Base-by-base conservation (phyloP, 164 flowering plant genomes). In the Vitis rotundifolia region DNA sequence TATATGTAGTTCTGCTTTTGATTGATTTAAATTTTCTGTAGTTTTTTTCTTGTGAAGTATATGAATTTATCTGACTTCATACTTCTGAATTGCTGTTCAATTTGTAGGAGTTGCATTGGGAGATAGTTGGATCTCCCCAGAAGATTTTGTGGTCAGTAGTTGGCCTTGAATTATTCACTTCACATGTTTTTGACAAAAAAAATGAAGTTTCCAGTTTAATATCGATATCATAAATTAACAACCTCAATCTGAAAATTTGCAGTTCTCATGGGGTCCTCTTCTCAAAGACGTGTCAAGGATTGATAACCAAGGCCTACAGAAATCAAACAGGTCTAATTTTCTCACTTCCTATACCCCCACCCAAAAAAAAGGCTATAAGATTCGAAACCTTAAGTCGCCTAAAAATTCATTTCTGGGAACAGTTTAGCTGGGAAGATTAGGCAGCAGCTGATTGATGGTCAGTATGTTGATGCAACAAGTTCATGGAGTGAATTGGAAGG, bases 111-210 rank as follows among this genome's bases (percentile, higher is more conserved):
- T 94, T 76, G 97, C 82, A 51, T 75, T 94, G 75, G 99, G 99
- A 62, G 90, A 94, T 70, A 88, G 88, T 73, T 94, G 99, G 99
- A 94, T 94, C 68, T 94, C 99, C 51, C 99, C 99, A 3, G 97
- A 89, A 80, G 99, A 94, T 86, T 94, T 82, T 79, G 97, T 87
- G 88, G 99, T 91, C 26, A 65, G 83, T 77, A 54, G 14, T 18
- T 11, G 6, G 14, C 47, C 14, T 48, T n/a, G 11, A 50, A 14
- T 14, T 62, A 28, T 0, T 12, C 16, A 6, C 8, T 37, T 37
- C 44, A 37, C 44, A 37, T 37, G 44, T 37, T 37, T 6, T 22
- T 22, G 26, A 22, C 26, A 22, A 22, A 22, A 22, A 22, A 22
- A 22, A 22, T 22, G 26, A 22, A 22, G 26, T 22, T 22, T 22